A percentile compares a stretch with the other conserved stretches of the same genome.
Evolutionary conservation across 2,329 filamentous ascomycete species (phyloP).

Genomic region (Hypoxylon sp.): DNA sequence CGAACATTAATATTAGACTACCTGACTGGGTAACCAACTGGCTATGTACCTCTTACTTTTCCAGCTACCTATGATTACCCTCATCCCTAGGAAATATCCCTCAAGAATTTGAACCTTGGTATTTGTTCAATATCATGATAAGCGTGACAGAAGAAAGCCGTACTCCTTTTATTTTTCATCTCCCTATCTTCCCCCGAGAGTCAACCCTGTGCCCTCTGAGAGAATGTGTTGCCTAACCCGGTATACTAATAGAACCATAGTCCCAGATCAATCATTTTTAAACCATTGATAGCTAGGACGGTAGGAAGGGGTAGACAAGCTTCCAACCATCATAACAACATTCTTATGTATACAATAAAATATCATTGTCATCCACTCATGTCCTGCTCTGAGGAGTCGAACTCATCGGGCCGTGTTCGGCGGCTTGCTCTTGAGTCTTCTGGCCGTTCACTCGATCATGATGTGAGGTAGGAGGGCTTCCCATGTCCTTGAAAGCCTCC

Average conservation of each 20-base stretch:
- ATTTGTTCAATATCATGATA: background rate
- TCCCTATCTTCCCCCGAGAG: background rate
- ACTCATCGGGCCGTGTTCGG: constrained; percentile 22
- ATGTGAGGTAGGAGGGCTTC: constrained; percentile 22
- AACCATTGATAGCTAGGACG: background rate
- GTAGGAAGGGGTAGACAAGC: background rate
- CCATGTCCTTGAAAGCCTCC: constrained; percentile 31
- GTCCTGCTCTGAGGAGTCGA: constrained; percentile 27
- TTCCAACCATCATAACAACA: background rate
- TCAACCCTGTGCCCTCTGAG: background rate
- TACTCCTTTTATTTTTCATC: background rate
- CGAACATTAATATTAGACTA: background rate
- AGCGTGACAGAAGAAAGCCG: background rate
- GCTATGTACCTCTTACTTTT: background rate
- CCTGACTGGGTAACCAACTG: background rate
- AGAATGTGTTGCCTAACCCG: background rate
- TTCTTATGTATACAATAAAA: background rate
- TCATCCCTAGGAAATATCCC: background rate
- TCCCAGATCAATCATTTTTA: background rate
- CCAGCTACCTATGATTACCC: background rate
- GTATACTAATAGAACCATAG: background rate
- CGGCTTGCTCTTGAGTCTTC: constrained; percentile 5
- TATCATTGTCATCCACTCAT: background rate
- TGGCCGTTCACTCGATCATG: constrained; percentile 27
- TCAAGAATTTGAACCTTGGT: background rate